phyloP scores from a whole-genome alignment of 2,329 filamentous ascomycete genomes.

The Coniochaeta hoffmannii region DNA sequence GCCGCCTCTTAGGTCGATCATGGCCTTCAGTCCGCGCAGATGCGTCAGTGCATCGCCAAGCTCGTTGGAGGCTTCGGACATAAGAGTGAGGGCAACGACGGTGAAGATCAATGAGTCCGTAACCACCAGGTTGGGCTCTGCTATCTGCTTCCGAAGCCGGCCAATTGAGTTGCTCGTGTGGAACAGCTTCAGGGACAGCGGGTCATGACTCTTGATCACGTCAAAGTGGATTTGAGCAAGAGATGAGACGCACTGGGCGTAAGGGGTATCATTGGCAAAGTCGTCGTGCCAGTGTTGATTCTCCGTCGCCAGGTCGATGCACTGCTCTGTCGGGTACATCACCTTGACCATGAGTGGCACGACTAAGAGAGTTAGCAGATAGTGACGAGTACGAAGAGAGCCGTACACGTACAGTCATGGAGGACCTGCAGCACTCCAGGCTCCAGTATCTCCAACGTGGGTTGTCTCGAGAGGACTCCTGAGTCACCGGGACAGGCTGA shows the following conservation, averaged over 20 bases:
- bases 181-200: background rate
- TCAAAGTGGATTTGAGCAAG: background rate
- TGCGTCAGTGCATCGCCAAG: constrained; percentile 6
- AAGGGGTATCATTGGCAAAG: background rate
- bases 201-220: background rate
- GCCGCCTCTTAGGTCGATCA: constrained; percentile 11
- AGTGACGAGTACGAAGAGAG: background rate
- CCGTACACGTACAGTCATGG: background rate
- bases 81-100: background rate
- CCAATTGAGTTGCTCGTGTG: background rate
- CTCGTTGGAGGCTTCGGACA: constrained; percentile 3
- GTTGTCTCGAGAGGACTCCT: background rate
- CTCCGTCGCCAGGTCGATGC: background rate
- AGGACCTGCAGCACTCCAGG: background rate
- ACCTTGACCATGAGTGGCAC: background rate
- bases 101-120: background rate
- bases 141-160: background rate
- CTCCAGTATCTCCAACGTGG: background rate
- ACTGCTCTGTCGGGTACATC: background rate
- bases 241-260: background rate
- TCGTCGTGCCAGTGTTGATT: background rate
- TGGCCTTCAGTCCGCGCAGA: constrained; percentile 7
- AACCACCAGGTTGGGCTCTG: background rate
- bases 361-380: background rate
- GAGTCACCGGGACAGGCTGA: background rate